Evolutionary conservation across 352 stramenopile genomes (phyloP), one percentile per base, ranked within the genome.

Genomic region (Phytophthora podocarpi): DNA sequence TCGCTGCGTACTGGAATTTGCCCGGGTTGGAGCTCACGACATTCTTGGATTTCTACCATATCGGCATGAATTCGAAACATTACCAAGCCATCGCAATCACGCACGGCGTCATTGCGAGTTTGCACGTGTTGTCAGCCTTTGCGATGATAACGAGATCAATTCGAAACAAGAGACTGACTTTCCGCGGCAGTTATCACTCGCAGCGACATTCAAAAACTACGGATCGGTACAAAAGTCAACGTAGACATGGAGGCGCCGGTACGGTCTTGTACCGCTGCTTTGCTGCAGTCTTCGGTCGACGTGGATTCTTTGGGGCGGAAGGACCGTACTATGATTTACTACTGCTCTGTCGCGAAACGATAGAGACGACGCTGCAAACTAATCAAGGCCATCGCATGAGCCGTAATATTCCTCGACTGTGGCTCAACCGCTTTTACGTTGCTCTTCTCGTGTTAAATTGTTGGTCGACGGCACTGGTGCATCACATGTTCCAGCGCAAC

Each of bases 381-480:
- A 39, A 36, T 30, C 62, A 82, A 43, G 66, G 66, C 11, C 66
- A 70, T 9, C 59, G 63, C 0, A 66, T 82, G 54, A 79, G 70
- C 41, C 39, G 23, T 16, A 59, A 67, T 12, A 31, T 75, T 0
- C 63, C 67, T 16, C 59, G 58, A n/a, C 16, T 67, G 10, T 76
- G 66, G 55, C 46, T 82, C 9, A 73, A 82, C n/a, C 61, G 72
- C 10, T 67, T 77, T 11, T 76, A 74, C 37, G 70, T 74, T 2
- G 15, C 26, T 3, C 46, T 78, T 10, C 41, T 81, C 1, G 51
- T 74, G 34, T 20, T 72, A 6, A 78, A 76, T 32, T 76, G 72
- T 27, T 78, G 68, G 72, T 76, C 58, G 1, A 60, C 67, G 1
- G 64, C 64, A n/a, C 43, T 72, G 15, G 53, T 81, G 12, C 59